Percentiles rank a stretch among this genome's conserved stretches.
phyloP scores from a whole-genome alignment of 768 basidiomycete genomes.

The Suillus lakei region DNA sequence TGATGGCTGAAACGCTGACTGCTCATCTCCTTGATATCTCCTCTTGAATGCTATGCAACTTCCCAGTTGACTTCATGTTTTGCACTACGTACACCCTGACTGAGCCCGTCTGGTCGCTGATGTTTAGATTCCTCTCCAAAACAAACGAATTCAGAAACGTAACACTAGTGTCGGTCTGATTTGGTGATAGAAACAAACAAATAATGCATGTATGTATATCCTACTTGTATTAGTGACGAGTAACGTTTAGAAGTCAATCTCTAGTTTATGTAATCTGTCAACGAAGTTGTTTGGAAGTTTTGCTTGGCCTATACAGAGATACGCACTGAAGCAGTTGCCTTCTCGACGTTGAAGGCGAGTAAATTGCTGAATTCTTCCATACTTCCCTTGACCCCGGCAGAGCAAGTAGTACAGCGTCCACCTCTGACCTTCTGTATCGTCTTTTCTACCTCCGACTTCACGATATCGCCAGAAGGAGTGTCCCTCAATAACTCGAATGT shows the following conservation, averaged over 20 bases:
- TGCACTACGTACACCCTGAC: neutral
- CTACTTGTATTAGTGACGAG: neutral
- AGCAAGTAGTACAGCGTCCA: conserved; percentile 9
- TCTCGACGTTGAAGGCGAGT: conserved; percentile 13
- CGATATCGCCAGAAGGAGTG: conserved; percentile 2
- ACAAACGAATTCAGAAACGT: neutral
- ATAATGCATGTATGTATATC: neutral
- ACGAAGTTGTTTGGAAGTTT: neutral
- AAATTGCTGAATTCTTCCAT: conserved; percentile 22
- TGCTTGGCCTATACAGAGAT: too few species aligned
- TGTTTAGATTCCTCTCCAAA: neutral
- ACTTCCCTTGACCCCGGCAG: conserved; percentile 4
- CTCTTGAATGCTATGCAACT: neutral
- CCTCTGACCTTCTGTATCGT: conserved; percentile 3
- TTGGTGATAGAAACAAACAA: neutral
- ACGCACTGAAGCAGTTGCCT: conserved; percentile 20
- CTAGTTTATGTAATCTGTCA: conserved; percentile 6
- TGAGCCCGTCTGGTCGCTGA: too few species aligned
- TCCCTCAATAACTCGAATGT: conserved; percentile 6
- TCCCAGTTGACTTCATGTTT: neutral
- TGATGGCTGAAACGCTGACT: neutral
- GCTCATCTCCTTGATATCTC: neutral
- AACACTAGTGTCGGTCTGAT: too few species aligned
- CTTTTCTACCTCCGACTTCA: neutral
- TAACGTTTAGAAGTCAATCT: neutral